phyloP scores from a whole-genome alignment of 176 grass and related monocot species.

The Oryza longistaminata region DNA sequence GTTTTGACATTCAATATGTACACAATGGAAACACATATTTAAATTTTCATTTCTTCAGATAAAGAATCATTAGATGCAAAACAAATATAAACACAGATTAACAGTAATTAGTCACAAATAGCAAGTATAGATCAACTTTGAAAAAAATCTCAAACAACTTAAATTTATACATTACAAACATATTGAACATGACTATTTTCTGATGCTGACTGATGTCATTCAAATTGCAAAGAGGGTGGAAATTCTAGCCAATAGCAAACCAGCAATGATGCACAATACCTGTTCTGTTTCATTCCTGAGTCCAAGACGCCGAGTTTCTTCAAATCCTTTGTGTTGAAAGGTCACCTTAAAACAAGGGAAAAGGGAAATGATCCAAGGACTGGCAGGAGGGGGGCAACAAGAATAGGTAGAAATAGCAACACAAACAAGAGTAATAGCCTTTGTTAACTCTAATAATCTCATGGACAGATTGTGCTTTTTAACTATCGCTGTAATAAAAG shows the following conservation, averaged over 20 bases:
- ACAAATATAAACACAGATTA: slow-evolving; percentile 24
- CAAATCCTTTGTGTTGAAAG: slow-evolving; percentile 97
- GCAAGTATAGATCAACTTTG: not conserved
- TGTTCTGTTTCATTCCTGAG: slow-evolving; percentile 91
- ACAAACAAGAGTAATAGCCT: slow-evolving; percentile 2
- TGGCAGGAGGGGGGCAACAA: not conserved
- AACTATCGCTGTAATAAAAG: not conserved
- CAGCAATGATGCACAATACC: slow-evolving; percentile 30
- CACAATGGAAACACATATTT: slow-evolving; percentile 17
- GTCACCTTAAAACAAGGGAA: slow-evolving; percentile 55
- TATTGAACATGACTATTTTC: slow-evolving; percentile 1
- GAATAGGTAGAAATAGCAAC: slow-evolving; percentile 4
- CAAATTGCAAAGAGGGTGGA: not conserved
- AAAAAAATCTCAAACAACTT: too few species aligned
- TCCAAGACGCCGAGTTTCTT: slow-evolving; percentile 93
- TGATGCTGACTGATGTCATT: not conserved
- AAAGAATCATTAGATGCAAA: slow-evolving; percentile 3
- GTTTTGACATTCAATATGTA: slow-evolving; percentile 36
- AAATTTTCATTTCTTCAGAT: slow-evolving; percentile 5
- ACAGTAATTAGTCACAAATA: not conserved
- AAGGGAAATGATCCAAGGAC: not conserved
- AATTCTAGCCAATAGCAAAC: slow-evolving; percentile 17
- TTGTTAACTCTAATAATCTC: not conserved
- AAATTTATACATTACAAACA: not conserved
- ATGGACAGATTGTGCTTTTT: not conserved